Evolutionary conservation across 2,329 filamentous ascomycete genomes (phyloP).

Genomic region (Cladosporium cucumerinum): DNA sequence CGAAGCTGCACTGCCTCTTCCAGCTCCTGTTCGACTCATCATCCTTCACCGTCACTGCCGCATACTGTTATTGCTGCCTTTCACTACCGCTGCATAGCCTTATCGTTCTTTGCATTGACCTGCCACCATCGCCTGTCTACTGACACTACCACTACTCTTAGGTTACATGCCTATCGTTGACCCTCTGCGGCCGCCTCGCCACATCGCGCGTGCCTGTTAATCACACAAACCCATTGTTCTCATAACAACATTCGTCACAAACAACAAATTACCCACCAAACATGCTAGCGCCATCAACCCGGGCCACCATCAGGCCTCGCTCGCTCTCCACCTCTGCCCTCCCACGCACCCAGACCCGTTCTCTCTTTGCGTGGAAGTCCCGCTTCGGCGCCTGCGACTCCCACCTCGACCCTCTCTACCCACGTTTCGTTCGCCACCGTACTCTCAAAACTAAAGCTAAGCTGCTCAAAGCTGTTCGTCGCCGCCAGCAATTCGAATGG

Average conservation of each 20-base stretch:
- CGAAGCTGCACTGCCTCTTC: not conserved
- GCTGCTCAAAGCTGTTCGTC: conserved; percentile 31
- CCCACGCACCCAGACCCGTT: conserved; percentile 18
- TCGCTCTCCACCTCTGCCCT: conserved; percentile 9
- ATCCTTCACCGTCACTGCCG: not conserved
- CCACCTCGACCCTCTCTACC: conserved; percentile 32
- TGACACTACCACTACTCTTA: not conserved
- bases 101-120: conserved; percentile 8
- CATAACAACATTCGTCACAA: not conserved
- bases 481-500: conserved; percentile 33
- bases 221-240: not conserved
- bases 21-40: not conserved
- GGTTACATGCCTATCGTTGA: conserved; percentile 10
- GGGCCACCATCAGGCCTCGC: conserved; percentile 15
- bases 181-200: not conserved
- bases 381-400: conserved; percentile 28
- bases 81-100: not conserved
- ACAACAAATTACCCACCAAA: not conserved
- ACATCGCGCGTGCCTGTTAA: not conserved
- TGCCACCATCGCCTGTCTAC: not conserved
- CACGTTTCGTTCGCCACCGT: conserved; percentile 29
- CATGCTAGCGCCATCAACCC: conserved; percentile 6
- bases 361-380: conserved; percentile 29
- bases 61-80: not conserved
- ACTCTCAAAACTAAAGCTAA: conserved; percentile 32